Conservation (phyloP, 2,329 filamentous ascomycete genomes). For the Peltaster fructicola region DNA sequence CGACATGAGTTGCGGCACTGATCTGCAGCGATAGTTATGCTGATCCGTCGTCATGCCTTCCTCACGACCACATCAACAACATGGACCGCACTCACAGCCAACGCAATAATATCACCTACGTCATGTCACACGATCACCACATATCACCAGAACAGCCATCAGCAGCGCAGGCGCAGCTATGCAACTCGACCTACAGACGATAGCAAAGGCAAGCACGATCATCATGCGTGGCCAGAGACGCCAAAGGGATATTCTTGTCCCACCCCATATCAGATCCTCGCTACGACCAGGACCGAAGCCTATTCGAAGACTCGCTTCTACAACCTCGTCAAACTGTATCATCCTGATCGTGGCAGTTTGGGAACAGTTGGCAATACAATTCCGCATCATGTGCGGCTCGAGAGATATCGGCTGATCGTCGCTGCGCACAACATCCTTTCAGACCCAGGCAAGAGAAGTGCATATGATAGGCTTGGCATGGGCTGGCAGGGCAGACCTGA, state of each 20-base stretch:
- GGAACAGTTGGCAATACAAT: slow-evolving; percentile 27
- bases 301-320: slow-evolving; percentile 80
- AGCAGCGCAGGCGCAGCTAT: slow-evolving; percentile 8
- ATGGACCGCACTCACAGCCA: too few species aligned
- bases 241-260: slow-evolving; percentile 31
- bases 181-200: slow-evolving; percentile 16
- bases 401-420: slow-evolving; percentile 78
- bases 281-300: slow-evolving; percentile 38
- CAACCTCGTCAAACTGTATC: slow-evolving; percentile 86
- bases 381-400: slow-evolving; percentile 48
- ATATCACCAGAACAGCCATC: slow-evolving; percentile 10
- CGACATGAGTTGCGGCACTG: too few species aligned
- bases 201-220: slow-evolving; percentile 9
- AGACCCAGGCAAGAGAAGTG: slow-evolving; percentile 56
- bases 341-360: slow-evolving; percentile 52
- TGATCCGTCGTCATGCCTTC: too few species aligned
- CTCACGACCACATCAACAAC: too few species aligned
- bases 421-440: slow-evolving; percentile 78
- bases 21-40: too few species aligned
- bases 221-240: slow-evolving; percentile 15
- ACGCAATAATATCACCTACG: too few species aligned
- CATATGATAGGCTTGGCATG: slow-evolving; percentile 65
- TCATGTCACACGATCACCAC: too few species aligned
- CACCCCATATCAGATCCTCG: slow-evolving; percentile 83
- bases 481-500: slow-evolving; percentile 51